phyloP scores from a whole-genome alignment of 768 basidiomycete species.

The Chalciporus chontae region DNA sequence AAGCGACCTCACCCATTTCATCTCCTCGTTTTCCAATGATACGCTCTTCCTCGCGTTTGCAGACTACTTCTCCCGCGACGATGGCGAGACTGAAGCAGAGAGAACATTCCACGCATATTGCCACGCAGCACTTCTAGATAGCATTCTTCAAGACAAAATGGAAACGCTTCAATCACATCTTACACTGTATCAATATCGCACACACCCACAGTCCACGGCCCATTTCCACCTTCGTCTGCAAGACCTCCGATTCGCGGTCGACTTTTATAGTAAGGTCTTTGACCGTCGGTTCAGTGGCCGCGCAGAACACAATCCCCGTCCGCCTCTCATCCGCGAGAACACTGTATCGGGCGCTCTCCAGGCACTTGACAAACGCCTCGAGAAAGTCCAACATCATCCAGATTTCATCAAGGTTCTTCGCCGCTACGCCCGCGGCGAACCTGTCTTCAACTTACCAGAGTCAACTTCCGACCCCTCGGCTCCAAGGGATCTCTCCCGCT shows the following conservation, averaged over 20 bases:
- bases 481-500: conserved; percentile 27
- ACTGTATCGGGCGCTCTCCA: conserved; percentile 65
- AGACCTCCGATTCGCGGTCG: conserved; percentile 68
- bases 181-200: conserved; percentile 65
- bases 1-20: conserved; percentile 78
- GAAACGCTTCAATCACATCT: conserved; percentile 73
- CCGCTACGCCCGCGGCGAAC: conserved; percentile 56
- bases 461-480: conserved; percentile 7
- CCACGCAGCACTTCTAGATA: conserved; percentile 76
- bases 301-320: conserved; percentile 59
- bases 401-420: conserved; percentile 35
- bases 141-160: conserved; percentile 88
- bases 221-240: conserved; percentile 69
- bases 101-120: conserved; percentile 66
- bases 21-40: conserved; percentile 84
- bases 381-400: conserved; percentile 32
- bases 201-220: conserved; percentile 50
- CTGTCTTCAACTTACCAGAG: conserved; percentile 25
- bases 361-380: conserved; percentile 57
- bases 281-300: conserved; percentile 72
- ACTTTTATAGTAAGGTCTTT: conserved; percentile 75
- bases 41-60: conserved; percentile 76
- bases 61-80: conserved; percentile 67
- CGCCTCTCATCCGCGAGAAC: conserved; percentile 68
- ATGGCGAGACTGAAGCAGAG: conserved; percentile 56